Base-by-base conservation (phyloP, 2,329 filamentous ascomycete genomes). In the Teratosphaeria pseudoeucalypti region DNA sequence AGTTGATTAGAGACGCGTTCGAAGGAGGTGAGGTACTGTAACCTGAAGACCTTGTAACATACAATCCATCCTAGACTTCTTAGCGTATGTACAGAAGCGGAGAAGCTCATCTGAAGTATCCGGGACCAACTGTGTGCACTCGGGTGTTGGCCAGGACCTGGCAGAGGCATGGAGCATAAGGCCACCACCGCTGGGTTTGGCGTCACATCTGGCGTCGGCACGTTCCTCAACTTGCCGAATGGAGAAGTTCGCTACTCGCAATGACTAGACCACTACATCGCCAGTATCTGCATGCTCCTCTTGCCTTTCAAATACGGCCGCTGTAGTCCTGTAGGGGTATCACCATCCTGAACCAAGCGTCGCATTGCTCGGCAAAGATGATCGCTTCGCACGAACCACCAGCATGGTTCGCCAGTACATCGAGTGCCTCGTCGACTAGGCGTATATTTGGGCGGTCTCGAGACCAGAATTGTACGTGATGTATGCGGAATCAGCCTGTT, bases 1-100 rank as follows among this genome's bases (percentile, higher is more conserved):
- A 71, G 84, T 95, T 63, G 89, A 95, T 11, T 60, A 34, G n/a
- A 23, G 5, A 10, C n/a, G 43, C 43, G 19, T 49, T n/a, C 9
- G 9, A 10, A 19, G 16, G 16, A 49, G 43, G 43, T 49, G 43
- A 49, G 43, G 43, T 23, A 49, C 19, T 49, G 43, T 49, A 19
- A 49, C 43, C 43, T 49, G n/a, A 19, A 19, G 43, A 49, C 43
- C 43, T 49, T 49, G 43, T 49, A 49, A 19, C 43, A 49, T 49
- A 49, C 16, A 49, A 49, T 23, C 29, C n/a, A 49, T 19, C 43
- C 43, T 49, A 49, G 43, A 49, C 43, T 49, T 49, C n/a, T 49
- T 49, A 49, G 43, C 43, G 43, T 49, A 49, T 23, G 43, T 49
- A 49, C 43, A 49, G 43, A 49, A 49, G 43, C 43, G 19, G 43